Base-by-base conservation (phyloP, 164 flowering plant species). In the Annona squamosa region DNA sequence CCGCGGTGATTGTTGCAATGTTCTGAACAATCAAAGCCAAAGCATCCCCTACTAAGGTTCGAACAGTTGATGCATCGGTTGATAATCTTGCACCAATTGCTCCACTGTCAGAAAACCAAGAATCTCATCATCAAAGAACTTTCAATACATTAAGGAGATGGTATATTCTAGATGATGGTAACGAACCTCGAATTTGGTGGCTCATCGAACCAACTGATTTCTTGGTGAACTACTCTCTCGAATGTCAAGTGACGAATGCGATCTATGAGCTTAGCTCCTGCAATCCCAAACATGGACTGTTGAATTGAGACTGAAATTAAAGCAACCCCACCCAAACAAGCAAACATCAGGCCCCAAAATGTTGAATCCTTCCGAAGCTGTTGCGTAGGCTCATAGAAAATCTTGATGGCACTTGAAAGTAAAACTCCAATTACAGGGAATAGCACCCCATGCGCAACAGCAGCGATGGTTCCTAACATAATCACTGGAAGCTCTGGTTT, bases 201-300 rank as follows among this genome's bases (percentile, higher is more conserved):
- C 43, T 89, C 87, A 63, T 90, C 93, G 67, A 90, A 89, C 93
- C 90, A 90, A 52, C 88, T 85, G 66, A 90, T 87, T 73, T 89
- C 85, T 79, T 87, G 89, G 79, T 86, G 83, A 10, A 87, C 90
- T 26, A 87, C 86, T 73, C 85, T 86, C 73, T 79, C 74, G 48
- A 90, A 89, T 17, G 86, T 79, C 82, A 86, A 52, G 63, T 89
- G 75, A 52, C 93, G 86, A 16, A 89, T 85, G 45, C 96, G 73
- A 63, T 77, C 70, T 1, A 91, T 86, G 69, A 89, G 79, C 65
- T 82, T 86, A 1, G 85, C 88, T 44, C 93, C 93, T 0, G 93
- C 93, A 75, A 90, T 61, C 70, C 89, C 91, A 44, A 90, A 90
- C 66, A 87, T 74, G 76, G 68, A 89, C 46, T 83, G 83, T 65